A percentile compares a stretch with the other conserved stretches of the same genome.
phyloP scores from a whole-genome alignment of 2,329 filamentous ascomycete genomes.

The Emergomyces pasteurianus region DNA sequence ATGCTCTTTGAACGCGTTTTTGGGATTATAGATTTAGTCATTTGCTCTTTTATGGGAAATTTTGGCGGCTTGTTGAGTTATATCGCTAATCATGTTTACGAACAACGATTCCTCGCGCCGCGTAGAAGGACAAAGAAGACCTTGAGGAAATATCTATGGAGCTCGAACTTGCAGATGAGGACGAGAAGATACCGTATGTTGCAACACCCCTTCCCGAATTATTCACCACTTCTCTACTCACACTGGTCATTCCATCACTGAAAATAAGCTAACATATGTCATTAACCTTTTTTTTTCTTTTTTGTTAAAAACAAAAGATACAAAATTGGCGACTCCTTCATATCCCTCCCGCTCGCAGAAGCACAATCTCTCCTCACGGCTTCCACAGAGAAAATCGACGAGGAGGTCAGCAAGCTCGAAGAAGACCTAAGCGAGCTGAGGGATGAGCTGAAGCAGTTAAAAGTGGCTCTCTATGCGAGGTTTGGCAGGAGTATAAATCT shows the following conservation, averaged over 20 bases:
- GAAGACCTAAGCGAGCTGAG: conserved; percentile 62
- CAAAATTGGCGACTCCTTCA: conserved; percentile 93
- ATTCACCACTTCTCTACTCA: not conserved
- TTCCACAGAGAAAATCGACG: conserved; percentile 61
- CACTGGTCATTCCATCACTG: not conserved
- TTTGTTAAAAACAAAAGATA: conserved; percentile 53
- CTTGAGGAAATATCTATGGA: conserved; percentile 85
- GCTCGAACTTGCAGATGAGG: conserved; percentile 88
- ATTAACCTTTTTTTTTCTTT: no score
- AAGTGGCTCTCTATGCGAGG: conserved; percentile 83
- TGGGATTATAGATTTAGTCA: not conserved
- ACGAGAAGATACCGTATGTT: conserved; percentile 77
- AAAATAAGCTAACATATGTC: conserved; percentile 7
- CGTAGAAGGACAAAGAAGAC: conserved; percentile 95
- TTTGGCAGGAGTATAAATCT: conserved; percentile 97
- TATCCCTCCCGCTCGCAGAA: conserved; percentile 70
- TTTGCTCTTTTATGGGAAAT: not conserved
- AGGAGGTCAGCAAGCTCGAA: conserved; percentile 64
- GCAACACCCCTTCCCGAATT: not conserved
- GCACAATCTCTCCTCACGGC: conserved; percentile 73
- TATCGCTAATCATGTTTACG: not conserved
- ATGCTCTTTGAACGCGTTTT: no score
- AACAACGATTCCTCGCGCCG: conserved; percentile 1
- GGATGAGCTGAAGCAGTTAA: conserved; percentile 81
- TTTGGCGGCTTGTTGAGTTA: not conserved